Conservation (phyloP, 75 land plant genomes). For the Pinus albicaulis region DNA sequence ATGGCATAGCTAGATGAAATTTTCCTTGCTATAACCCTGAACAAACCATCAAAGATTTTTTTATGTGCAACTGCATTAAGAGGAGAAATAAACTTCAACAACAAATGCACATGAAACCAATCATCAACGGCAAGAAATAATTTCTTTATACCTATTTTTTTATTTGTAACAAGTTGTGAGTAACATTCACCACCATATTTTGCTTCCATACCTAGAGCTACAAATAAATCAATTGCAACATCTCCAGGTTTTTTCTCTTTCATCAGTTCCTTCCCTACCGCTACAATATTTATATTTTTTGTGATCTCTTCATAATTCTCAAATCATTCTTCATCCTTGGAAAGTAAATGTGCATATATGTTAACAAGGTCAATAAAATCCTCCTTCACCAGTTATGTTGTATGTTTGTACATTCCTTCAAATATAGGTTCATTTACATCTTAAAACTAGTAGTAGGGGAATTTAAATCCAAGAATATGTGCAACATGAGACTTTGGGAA, state of each 20-base stretch:
- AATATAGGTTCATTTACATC: slow-evolving; percentile 74
- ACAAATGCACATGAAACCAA: slow-evolving; percentile 88
- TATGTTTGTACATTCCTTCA: slow-evolving; percentile 67
- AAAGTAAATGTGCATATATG: slow-evolving; percentile 92
- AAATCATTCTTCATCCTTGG: slow-evolving; percentile 93
- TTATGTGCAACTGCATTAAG: slow-evolving; percentile 90
- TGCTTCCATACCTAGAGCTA: slow-evolving; percentile 86
- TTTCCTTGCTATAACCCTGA: too few relatives aligned
- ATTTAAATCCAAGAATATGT: slow-evolving; percentile 98
- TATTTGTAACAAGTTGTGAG: slow-evolving; percentile 72
- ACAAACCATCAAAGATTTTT: slow-evolving; percentile 70
- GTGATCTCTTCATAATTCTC: slow-evolving; percentile 92
- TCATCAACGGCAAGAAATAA: slow-evolving; percentile 93
- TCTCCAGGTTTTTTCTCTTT: slow-evolving; percentile 98
- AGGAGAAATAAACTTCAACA: slow-evolving; percentile 79
- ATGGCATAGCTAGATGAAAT: too few relatives aligned
- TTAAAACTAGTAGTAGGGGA: slow-evolving; percentile 84
- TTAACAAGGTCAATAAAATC: slow-evolving; percentile 88
- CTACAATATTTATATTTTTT: slow-evolving; percentile 98
- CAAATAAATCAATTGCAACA: slow-evolving; percentile 87
- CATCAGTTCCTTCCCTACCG: slow-evolving; percentile 99
- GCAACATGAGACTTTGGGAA: slow-evolving; percentile 97
- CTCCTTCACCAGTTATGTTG: slow-evolving; percentile 85
- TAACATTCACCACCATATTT: slow-evolving; percentile 73
- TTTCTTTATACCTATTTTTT: slow-evolving; percentile 78